Conservation (phyloP, 176 grass and related monocot genomes). For the Melocanna baccifera region DNA sequence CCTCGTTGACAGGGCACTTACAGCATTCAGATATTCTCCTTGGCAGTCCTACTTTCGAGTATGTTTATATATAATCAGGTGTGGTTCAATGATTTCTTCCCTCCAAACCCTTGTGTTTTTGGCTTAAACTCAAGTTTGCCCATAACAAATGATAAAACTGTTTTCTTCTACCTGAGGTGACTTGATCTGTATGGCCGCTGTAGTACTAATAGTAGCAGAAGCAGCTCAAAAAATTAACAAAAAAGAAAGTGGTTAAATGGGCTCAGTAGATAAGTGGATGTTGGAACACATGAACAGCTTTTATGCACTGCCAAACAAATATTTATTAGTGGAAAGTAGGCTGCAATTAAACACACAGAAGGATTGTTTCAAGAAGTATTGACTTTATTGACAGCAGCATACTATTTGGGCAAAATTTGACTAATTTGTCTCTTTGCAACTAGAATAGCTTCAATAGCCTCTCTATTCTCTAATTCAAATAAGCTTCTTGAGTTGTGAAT, state of each 20-base stretch:
- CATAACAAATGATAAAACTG: background rate
- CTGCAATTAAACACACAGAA: background rate
- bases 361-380: background rate
- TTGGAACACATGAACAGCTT: background rate
- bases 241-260: background rate
- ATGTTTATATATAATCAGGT: conserved; percentile 82
- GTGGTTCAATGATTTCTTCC: background rate
- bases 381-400: background rate
- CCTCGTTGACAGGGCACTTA: conserved; percentile 60
- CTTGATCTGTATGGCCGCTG: background rate
- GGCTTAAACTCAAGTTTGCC: background rate
- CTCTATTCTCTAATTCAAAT: background rate
- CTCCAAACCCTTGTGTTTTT: background rate
- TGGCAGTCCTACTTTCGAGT: conserved; percentile 69
- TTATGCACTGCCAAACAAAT: background rate
- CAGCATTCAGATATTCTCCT: conserved; percentile 69
- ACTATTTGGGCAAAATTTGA: background rate
- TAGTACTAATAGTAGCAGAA: background rate
- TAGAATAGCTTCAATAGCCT: background rate
- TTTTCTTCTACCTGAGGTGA: background rate
- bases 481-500: background rate
- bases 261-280: background rate
- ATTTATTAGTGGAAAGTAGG: background rate
- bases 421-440: background rate
- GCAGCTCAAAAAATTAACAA: background rate